These are phyloP conservation scores for Huntiella savannae DNA, from an alignment of 2,329 filamentous ascomycete genomes.

Conservation along the genomic window DNA sequence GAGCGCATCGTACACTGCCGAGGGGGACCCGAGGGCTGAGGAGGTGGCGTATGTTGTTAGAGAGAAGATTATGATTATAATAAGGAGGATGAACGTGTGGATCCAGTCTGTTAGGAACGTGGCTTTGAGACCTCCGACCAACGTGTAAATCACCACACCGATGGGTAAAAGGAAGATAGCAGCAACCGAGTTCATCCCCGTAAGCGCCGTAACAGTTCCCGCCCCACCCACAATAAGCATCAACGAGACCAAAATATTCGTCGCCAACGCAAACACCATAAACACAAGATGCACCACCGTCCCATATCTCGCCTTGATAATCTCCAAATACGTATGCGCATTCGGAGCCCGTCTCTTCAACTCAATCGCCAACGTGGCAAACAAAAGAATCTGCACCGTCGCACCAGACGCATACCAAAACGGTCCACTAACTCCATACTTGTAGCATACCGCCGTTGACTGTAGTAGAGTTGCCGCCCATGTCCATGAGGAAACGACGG, in stretches of 20 bases:
- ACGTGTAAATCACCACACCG: constrained; percentile 49
- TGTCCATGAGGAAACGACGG: constrained; percentile 86
- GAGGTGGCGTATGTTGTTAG: constrained; percentile 66
- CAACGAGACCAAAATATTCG: constrained; percentile 71
- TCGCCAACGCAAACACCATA: constrained; percentile 64
- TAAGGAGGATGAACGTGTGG: constrained; percentile 66
- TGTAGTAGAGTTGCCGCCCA: constrained; percentile 76
- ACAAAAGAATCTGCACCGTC: constrained; percentile 72
- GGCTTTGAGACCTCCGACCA: constrained; percentile 63
- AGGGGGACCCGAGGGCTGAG: constrained; percentile 52
- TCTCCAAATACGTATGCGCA: constrained; percentile 70
- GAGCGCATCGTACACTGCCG: constrained; percentile 60
- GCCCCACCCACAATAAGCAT: constrained; percentile 72
- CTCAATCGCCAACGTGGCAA: constrained; percentile 79
- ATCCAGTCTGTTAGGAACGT: constrained; percentile 75
- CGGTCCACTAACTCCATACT: constrained; percentile 47
- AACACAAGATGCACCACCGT: constrained; percentile 53
- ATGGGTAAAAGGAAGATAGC: constrained; percentile 74
- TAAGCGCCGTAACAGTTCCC: constrained; percentile 32
- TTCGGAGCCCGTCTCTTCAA: constrained; percentile 74
- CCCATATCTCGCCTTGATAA: constrained; percentile 66
- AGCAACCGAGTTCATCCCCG: constrained; percentile 41
- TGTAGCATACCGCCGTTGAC: constrained; percentile 63
- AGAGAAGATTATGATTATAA: constrained; percentile 73
- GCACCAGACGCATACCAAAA: constrained; percentile 50